Conservation (phyloP, 345 rosid genomes). For the Murraya paniculata region DNA sequence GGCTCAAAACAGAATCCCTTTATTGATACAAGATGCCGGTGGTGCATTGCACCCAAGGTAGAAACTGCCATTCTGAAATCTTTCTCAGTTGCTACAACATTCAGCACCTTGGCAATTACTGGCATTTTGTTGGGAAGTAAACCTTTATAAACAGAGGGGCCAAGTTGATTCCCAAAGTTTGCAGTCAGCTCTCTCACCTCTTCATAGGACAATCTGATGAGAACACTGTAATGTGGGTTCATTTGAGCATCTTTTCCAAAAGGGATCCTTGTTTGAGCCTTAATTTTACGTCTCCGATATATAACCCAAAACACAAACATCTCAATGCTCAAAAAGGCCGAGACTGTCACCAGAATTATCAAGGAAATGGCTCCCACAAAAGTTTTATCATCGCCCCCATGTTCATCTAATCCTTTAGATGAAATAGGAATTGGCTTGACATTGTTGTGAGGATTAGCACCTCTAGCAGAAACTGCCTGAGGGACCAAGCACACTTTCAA, state of each 20-base stretch:
- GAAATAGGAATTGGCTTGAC: slow-evolving; percentile 14
- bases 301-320: slow-evolving; percentile 23
- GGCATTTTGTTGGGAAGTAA: slow-evolving; percentile 22
- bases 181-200: slow-evolving; percentile 27
- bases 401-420: slow-evolving; percentile 15
- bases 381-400: slow-evolving; percentile 11
- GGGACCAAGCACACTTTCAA: slow-evolving; percentile 37
- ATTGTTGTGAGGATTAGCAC: slow-evolving; percentile 14
- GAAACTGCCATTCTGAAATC: slow-evolving; percentile 32
- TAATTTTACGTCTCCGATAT: slow-evolving; percentile 17
- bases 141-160: slow-evolving; percentile 29
- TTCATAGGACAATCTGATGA: slow-evolving; percentile 27
- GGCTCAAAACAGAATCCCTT: slow-evolving; percentile 38
- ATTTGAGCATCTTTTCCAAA: slow-evolving; percentile 28
- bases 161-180: slow-evolving; percentile 24
- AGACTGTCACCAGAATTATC: slow-evolving; percentile 25
- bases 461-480: slow-evolving; percentile 33
- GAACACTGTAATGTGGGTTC: slow-evolving; percentile 22
- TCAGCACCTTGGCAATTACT: slow-evolving; percentile 25
- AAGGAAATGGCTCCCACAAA: slow-evolving; percentile 22
- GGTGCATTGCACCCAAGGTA: slow-evolving; percentile 35
- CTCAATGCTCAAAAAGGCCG: slow-evolving; percentile 23
- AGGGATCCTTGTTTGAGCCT: slow-evolving; percentile 24
- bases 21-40: slow-evolving; percentile 31
- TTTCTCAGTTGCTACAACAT: slow-evolving; percentile 20